Evolutionary conservation across 2,329 filamentous ascomycete species (phyloP).

Genomic region (Paecilomyces sp.): DNA sequence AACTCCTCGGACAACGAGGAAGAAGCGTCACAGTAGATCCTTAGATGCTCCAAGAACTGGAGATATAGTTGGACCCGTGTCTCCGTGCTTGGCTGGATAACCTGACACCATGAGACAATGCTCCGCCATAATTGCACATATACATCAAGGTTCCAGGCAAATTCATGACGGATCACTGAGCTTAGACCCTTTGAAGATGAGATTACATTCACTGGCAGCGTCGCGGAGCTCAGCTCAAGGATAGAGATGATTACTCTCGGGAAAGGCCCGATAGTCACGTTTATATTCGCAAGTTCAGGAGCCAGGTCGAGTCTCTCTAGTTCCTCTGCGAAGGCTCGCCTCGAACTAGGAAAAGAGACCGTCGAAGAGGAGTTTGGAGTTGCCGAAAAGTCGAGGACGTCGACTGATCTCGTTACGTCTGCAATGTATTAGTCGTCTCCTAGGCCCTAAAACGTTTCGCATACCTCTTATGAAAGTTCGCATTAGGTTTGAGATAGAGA

Average conservation of each 20-base stretch:
- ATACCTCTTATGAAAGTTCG: constrained; percentile 30
- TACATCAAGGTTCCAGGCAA: constrained; percentile 25
- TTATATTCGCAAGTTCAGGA: constrained; percentile 18
- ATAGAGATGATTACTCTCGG: constrained; percentile 15
- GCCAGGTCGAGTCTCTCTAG: constrained; percentile 25
- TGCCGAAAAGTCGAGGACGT: constrained; percentile 17
- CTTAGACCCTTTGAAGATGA: constrained; percentile 10
- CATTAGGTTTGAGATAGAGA: constrained; percentile 24
- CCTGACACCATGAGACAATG: constrained; percentile 20
- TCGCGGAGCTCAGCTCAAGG: constrained; percentile 22
- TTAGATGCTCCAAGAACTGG: constrained; percentile 19
- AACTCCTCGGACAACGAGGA: constrained; percentile 11
- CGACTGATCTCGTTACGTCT: constrained; percentile 42
- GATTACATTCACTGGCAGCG: constrained; percentile 8
- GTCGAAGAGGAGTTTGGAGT: constrained; percentile 2
- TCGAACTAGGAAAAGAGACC: constrained; percentile 19
- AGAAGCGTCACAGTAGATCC: constrained; percentile 14
- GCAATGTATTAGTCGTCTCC: constrained; percentile 11
- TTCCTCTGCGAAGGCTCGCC: constrained; percentile 18
- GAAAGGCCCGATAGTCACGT: constrained; percentile 20
- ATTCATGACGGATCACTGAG: constrained; percentile 22
- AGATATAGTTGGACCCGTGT: constrained; percentile 14
- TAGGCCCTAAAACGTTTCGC: constrained; percentile 9
- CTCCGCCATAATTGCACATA: constrained; percentile 26
- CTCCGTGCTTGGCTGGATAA: constrained; percentile 6